Base-by-base conservation (phyloP, 1,284 basidiomycete species). In the Cutaneotrichosporon dermatis region DNA sequence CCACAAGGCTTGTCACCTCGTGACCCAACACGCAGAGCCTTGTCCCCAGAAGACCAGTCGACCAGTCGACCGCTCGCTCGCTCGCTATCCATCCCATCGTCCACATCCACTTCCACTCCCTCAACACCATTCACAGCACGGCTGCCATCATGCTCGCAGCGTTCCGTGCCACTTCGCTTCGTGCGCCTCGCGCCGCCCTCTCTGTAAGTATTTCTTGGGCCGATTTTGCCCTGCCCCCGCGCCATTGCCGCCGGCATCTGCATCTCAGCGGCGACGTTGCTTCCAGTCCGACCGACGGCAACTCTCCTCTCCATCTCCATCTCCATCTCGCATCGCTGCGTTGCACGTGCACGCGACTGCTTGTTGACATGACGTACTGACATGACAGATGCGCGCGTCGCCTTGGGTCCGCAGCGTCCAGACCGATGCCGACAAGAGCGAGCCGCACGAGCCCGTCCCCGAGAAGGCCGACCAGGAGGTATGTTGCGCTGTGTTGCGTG, bases 371-470 rank as follows among this genome's bases (percentile, higher is more conserved):
- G 39, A 40, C 16, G n/a, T 49, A 16, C 15, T 49, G n/a, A 49
- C 25, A 25, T 9, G 25, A 8, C 49, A 50, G 49, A 10, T 50
- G 33, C 16, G 49, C 39, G 9, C 54, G 25, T 9, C 37, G 5
- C 16, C 25, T 25, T 25, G 25, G 25, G 25, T 72, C 51, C 66
- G 75, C 51, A 72, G 62, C 60, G 66, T 79, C 50, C 72, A 76
- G 66, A 75, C 75, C 52, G 73, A 74, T 59, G 75, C 76, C 46
- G 75, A 77, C 70, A 77, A 78, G 66, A 68, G 68, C 13, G 64
- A 67, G 57, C 73, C 74, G 8, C 57, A 67, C 46, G 65, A 63
- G 16, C 62, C 65, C 13, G 37, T 79, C 48, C 74, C 75, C 41
- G 60, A 62, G 51, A 65, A 65, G 33, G 61, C 62, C 5, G 59